These are phyloP conservation scores for Fusarium chlamydosporum DNA, from an alignment of 2,329 filamentous ascomycete genomes.

Conservation along the genomic window DNA sequence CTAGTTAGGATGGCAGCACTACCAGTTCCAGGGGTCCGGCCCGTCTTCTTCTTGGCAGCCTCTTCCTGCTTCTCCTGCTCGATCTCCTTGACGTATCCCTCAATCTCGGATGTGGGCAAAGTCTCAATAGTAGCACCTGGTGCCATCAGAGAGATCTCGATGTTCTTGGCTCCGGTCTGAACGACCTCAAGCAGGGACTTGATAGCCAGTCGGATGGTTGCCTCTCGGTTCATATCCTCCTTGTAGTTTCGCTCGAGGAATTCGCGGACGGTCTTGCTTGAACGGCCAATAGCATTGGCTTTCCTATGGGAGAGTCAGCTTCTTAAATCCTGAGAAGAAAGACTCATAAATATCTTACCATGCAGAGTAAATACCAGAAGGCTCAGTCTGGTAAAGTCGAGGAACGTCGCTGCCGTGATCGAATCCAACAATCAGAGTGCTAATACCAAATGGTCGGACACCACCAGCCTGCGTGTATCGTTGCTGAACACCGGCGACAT, in stretches of 20 bases:
- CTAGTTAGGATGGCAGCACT: constrained; percentile 82
- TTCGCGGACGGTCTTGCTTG: constrained; percentile 98
- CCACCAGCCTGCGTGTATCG: constrained; percentile 99
- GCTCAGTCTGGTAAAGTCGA: constrained; percentile 96
- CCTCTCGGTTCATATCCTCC: constrained; percentile 95
- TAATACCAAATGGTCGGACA: constrained; percentile 98
- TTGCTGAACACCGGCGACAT: constrained; percentile 97
- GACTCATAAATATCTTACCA: constrained; percentile 74
- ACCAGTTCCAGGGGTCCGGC: constrained; percentile 77
- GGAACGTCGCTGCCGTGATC: constrained; percentile 92
- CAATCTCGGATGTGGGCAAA: constrained; percentile 95
- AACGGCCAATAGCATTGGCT: constrained; percentile 97
- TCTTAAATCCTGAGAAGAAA: not conserved
- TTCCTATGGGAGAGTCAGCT: constrained; percentile 75
- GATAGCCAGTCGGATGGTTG: constrained; percentile 96
- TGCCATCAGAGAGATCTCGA: constrained; percentile 98
- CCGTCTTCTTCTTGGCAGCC: constrained; percentile 95
- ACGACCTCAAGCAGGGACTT: constrained; percentile 98
- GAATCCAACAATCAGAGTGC: constrained; percentile 98
- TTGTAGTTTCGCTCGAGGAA: constrained; percentile 99
- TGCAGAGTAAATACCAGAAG: constrained; percentile 98
- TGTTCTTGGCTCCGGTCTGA: constrained; percentile 99
- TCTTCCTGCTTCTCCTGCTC: constrained; percentile 99
- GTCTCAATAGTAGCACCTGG: constrained; percentile 93
- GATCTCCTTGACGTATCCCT: constrained; percentile 97